These are phyloP conservation scores for Plectosphaerella sp. DNA, from an alignment of 2,329 filamentous ascomycete species.

Conservation along the genomic window DNA sequence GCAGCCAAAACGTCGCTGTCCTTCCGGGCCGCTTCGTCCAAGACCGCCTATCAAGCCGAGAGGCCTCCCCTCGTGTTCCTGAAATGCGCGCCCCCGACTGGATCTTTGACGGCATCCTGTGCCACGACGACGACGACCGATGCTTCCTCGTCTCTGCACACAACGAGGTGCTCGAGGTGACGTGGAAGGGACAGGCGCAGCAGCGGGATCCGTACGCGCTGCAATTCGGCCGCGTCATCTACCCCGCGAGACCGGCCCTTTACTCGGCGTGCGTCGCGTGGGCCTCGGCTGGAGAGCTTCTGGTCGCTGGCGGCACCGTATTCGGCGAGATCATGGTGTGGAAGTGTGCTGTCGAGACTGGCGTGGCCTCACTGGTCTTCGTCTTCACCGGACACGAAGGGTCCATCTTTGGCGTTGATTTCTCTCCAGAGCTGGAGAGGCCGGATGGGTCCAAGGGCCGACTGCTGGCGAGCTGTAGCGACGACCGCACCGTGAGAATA, in stretches of 20 bases:
- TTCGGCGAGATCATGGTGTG: slow-evolving; percentile 93
- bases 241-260: slow-evolving; percentile 75
- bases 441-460: slow-evolving; percentile 32
- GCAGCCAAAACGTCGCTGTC: slow-evolving; percentile 54
- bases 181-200: slow-evolving; percentile 16
- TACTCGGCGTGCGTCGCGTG: slow-evolving; percentile 77
- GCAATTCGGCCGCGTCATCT: slow-evolving; percentile 45
- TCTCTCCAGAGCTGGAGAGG: slow-evolving; percentile 54
- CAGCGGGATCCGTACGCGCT: slow-evolving; percentile 18
- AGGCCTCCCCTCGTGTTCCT: slow-evolving; percentile 20
- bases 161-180: slow-evolving; percentile 66
- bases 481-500: slow-evolving; percentile 83
- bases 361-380: slow-evolving; percentile 31
- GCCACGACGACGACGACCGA: slow-evolving; percentile 56
- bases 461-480: slow-evolving; percentile 87
- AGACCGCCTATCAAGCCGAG: slow-evolving; percentile 12
- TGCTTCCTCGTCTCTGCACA: slow-evolving; percentile 77
- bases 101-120: slow-evolving; percentile 37
- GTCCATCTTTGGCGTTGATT: slow-evolving; percentile 84
- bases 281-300: slow-evolving; percentile 39
- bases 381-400: slow-evolving; percentile 74
- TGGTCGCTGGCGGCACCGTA: slow-evolving; percentile 85
- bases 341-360: slow-evolving; percentile 51
- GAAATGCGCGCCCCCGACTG: slow-evolving; percentile 15
- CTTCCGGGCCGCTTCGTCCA: slow-evolving; percentile 26